A percentile compares a stretch with the other conserved stretches of the same genome.
phyloP scores from a whole-genome alignment of 1,139 yeast species.

The Hemisphaericaspora lyxosophila region DNA sequence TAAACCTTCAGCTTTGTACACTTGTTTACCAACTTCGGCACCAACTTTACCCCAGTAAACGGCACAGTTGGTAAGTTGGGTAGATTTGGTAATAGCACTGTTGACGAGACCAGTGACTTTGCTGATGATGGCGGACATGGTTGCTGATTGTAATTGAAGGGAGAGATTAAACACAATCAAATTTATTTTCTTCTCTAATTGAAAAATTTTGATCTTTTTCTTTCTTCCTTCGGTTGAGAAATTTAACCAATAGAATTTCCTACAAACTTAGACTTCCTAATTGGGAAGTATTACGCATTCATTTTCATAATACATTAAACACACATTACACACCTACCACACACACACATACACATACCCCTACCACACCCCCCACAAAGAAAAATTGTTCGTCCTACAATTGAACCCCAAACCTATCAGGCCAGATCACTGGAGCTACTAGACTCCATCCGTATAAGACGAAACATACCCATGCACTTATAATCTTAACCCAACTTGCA shows the following conservation, averaged over 20 bases:
- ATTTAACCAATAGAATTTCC: slow-evolving; percentile 17
- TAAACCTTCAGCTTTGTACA: slow-evolving; percentile 87
- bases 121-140: slow-evolving; percentile 50
- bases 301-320: not conserved
- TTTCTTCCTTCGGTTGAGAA: slow-evolving; percentile 3
- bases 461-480: slow-evolving; percentile 91
- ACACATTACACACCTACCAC: not conserved
- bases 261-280: slow-evolving; percentile 21
- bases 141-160: slow-evolving; percentile 8
- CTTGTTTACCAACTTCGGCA: slow-evolving; percentile 84
- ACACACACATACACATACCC: too few relatives aligned
- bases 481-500: slow-evolving; percentile 90
- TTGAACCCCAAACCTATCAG: slow-evolving; percentile 70
- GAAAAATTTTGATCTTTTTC: slow-evolving; percentile 5
- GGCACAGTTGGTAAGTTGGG: slow-evolving; percentile 47
- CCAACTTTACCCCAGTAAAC: slow-evolving; percentile 89
- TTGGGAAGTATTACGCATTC: slow-evolving; percentile 15
- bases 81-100: slow-evolving; percentile 37
- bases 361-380: too few relatives aligned
- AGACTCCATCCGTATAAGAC: slow-evolving; percentile 86
- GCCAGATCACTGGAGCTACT: slow-evolving; percentile 85
- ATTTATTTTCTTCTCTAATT: too few relatives aligned
- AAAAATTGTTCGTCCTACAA: too few relatives aligned
- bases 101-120: slow-evolving; percentile 49
- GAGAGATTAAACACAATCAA: too few relatives aligned